phyloP scores from a whole-genome alignment of 768 basidiomycete genomes.

The Asterophora parasitica region DNA sequence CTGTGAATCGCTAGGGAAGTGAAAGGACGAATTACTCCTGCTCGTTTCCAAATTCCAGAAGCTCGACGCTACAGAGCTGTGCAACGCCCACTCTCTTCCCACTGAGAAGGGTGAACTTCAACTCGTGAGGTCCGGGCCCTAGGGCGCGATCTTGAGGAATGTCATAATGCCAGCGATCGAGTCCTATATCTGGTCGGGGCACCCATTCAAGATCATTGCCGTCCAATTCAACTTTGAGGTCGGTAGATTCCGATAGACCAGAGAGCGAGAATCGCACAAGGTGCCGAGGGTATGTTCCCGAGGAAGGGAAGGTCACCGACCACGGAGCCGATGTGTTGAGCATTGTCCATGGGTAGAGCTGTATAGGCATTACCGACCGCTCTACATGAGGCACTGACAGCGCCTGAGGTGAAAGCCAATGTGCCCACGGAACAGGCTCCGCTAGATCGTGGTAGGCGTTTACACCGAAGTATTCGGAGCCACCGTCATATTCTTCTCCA shows the following conservation, averaged over 20 bases:
- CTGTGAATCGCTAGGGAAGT: background rate
- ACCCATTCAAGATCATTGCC: constrained; percentile 56
- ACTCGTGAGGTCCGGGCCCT: constrained; percentile 46
- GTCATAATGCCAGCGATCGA: constrained; percentile 78
- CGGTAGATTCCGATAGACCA: constrained; percentile 50
- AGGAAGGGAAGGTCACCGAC: constrained; percentile 56
- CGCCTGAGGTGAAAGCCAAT: constrained; percentile 51
- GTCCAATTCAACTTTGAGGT: constrained; percentile 58
- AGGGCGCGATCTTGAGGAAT: constrained; percentile 39
- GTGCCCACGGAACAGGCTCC: constrained; percentile 54
- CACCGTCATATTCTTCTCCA: constrained; percentile 84
- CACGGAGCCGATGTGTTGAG: constrained; percentile 59
- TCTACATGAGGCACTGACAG: constrained; percentile 39
- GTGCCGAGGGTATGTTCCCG: constrained; percentile 57
- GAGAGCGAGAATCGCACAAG: constrained; percentile 70
- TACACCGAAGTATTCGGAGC: constrained; percentile 64
- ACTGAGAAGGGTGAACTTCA: constrained; percentile 55
- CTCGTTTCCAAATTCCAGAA: constrained; percentile 65
- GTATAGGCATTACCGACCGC: constrained; percentile 70
- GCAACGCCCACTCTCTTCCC: constrained; percentile 44
- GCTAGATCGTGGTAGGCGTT: constrained; percentile 50
- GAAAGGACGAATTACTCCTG: constrained; percentile 43
- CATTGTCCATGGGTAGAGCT: constrained; percentile 71
- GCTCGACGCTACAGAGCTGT: constrained; percentile 74
- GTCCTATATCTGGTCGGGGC: constrained; percentile 49